Percentiles rank a stretch among this genome's conserved stretches.
These are phyloP conservation scores for Paraleonurus japonicus DNA, from an alignment of 257 asterid species.

Conservation along the genomic window DNA sequence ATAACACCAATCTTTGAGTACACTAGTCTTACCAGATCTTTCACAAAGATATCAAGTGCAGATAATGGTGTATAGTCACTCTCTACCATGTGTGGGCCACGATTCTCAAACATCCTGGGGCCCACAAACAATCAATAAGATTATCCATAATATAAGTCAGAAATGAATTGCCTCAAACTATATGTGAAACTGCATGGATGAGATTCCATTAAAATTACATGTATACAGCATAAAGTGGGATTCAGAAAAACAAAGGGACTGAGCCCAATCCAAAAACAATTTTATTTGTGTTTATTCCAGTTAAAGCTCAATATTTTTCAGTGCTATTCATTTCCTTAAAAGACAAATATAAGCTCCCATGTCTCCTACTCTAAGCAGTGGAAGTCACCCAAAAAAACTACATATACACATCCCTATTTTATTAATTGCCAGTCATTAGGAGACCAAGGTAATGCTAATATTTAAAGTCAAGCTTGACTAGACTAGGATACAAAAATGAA, in stretches of 20 bases:
- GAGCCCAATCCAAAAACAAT: no score
- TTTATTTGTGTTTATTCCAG: no score
- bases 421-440: neutral
- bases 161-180: slow-evolving; percentile 6
- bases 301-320: no score
- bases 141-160: neutral
- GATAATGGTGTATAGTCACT: slow-evolving; percentile 95
- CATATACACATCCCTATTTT: neutral
- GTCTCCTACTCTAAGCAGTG: neutral
- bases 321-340: neutral
- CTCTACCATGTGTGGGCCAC: slow-evolving; percentile 95
- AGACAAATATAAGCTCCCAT: neutral
- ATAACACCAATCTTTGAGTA: slow-evolving; percentile 3
- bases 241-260: neutral
- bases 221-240: slow-evolving; percentile 9
- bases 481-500: neutral
- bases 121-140: slow-evolving; percentile 20
- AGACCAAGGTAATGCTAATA: neutral
- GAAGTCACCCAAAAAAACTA: neutral
- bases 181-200: neutral
- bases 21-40: slow-evolving; percentile 77
- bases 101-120: slow-evolving; percentile 98
- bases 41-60: slow-evolving; percentile 95
- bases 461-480: neutral
- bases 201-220: neutral